These are phyloP conservation scores for Coffea eugenioides DNA, from an alignment of 257 asterid genomes.

Conservation along the genomic window DNA sequence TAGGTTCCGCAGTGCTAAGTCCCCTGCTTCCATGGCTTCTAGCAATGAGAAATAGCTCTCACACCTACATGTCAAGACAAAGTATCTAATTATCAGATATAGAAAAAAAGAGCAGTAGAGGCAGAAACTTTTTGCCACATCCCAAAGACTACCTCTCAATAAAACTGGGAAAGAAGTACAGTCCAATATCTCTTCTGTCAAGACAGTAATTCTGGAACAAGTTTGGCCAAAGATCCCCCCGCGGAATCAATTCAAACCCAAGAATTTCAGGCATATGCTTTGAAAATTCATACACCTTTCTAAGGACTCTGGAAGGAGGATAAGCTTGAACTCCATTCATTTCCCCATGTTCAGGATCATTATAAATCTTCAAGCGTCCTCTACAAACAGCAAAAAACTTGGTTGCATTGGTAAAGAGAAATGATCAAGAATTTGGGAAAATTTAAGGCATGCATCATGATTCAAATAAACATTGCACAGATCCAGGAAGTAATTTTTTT, in stretches of 20 bases:
- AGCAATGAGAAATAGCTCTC: slow-evolving; percentile 39
- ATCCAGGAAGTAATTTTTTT: background rate
- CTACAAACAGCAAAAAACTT: slow-evolving; percentile 29
- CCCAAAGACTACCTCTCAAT: slow-evolving; percentile 37
- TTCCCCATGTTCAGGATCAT: slow-evolving; percentile 13
- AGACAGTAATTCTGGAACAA: slow-evolving; percentile 41
- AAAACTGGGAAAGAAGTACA: slow-evolving; percentile 59
- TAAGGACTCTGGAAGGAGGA: slow-evolving; percentile 48
- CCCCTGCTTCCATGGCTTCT: slow-evolving; percentile 34
- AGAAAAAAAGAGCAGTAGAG: background rate
- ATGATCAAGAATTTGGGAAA: background rate
- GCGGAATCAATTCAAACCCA: slow-evolving; percentile 44
- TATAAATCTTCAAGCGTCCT: slow-evolving; percentile 53
- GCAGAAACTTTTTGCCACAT: background rate
- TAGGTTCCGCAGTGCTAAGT: slow-evolving; percentile 45
- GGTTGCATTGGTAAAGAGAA: no score
- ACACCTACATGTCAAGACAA: slow-evolving; percentile 33
- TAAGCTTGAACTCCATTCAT: slow-evolving; percentile 44
- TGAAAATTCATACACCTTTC: slow-evolving; percentile 48
- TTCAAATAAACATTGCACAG: background rate
- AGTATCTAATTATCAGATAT: slow-evolving; percentile 2
- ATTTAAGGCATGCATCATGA: background rate
- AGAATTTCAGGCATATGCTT: slow-evolving; percentile 58
- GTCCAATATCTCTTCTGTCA: slow-evolving; percentile 46
- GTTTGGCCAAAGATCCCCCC: slow-evolving; percentile 31